Conservation (phyloP, 2,329 filamentous ascomycete genomes). For the Colletotrichum echinochloae region DNA sequence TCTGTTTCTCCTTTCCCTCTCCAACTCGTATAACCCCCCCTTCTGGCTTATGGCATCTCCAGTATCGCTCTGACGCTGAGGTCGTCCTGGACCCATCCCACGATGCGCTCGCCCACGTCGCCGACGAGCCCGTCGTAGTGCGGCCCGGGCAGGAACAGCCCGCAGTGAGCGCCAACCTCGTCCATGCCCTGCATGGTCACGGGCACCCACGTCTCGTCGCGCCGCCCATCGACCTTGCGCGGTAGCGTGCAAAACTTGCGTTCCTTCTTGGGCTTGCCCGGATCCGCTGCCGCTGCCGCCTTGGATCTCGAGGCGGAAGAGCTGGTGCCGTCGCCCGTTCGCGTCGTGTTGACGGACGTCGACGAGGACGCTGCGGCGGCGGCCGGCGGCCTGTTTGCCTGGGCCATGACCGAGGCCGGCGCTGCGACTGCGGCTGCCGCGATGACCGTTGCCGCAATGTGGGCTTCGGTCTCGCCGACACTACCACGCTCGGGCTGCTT, state of each 20-base stretch:
- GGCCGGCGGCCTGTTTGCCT: slow-evolving; percentile 19
- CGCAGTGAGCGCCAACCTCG: slow-evolving; percentile 87
- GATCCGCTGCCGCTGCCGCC: slow-evolving; percentile 34
- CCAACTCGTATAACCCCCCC: not conserved
- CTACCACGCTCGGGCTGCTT: not conserved
- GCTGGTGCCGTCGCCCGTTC: slow-evolving; percentile 37
- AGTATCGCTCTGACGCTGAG: slow-evolving; percentile 57
- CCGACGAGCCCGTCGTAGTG: slow-evolving; percentile 84
- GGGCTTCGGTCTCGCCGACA: slow-evolving; percentile 23
- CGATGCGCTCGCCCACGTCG: slow-evolving; percentile 75
- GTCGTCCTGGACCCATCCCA: slow-evolving; percentile 77
- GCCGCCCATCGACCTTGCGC: slow-evolving; percentile 61
- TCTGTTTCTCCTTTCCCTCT: not conserved
- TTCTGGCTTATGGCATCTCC: slow-evolving; percentile 42
- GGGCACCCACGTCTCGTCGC: slow-evolving; percentile 80
- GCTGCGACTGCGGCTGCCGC: slow-evolving; percentile 25
- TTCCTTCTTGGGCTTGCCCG: slow-evolving; percentile 62
- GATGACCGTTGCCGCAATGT: slow-evolving; percentile 10
- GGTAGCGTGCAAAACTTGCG: slow-evolving; percentile 86
- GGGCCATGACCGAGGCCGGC: slow-evolving; percentile 3
- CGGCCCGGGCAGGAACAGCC: slow-evolving; percentile 78
- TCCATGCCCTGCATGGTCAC: slow-evolving; percentile 87
- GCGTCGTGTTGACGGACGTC: slow-evolving; percentile 40
- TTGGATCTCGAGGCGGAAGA: not conserved
- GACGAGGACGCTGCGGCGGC: slow-evolving; percentile 14